Evolutionary conservation across 495 filamentous ascomycete species (phyloP).

Genomic region (Barbatosphaeria neglecta): DNA sequence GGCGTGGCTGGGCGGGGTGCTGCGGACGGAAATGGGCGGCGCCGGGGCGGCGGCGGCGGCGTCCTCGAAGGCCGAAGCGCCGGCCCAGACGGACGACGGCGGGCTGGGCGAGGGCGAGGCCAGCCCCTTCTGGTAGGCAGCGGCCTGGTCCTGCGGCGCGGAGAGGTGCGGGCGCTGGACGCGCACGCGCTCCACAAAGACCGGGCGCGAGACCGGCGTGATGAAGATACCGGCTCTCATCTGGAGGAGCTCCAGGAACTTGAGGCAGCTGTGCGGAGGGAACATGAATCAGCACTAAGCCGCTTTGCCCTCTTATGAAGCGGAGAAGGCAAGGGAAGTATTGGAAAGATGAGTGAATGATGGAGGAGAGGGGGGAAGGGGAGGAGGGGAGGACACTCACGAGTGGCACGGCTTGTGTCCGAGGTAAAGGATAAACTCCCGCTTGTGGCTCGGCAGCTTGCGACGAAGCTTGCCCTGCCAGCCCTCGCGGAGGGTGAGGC

Average conservation of each 20-base stretch:
- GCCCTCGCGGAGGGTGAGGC: background rate
- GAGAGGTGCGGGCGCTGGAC: background rate
- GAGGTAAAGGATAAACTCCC: background rate
- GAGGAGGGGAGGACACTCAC: background rate
- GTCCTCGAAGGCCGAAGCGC: too few species aligned
- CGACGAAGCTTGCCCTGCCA: background rate
- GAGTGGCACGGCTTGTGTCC: background rate
- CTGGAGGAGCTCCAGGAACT: background rate
- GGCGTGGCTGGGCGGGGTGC: background rate
- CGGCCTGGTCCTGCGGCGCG: too few species aligned
- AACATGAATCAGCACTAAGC: background rate
- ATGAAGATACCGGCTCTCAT: background rate
- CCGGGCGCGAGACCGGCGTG: background rate
- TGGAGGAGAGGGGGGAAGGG: too few species aligned
- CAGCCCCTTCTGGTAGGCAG: too few species aligned
- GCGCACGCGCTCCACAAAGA: background rate
- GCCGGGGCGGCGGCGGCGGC: background rate
- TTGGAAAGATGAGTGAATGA: too few species aligned
- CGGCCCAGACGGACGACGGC: too few species aligned
- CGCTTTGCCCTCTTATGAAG: too few species aligned
- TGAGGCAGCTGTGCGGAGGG: background rate
- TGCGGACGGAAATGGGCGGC: background rate
- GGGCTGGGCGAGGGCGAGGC: too few species aligned
- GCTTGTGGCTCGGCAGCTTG: background rate
- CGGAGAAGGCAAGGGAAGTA: too few species aligned